phyloP scores from a whole-genome alignment of 2,329 filamentous ascomycete genomes.

The Xylariales sp. region DNA sequence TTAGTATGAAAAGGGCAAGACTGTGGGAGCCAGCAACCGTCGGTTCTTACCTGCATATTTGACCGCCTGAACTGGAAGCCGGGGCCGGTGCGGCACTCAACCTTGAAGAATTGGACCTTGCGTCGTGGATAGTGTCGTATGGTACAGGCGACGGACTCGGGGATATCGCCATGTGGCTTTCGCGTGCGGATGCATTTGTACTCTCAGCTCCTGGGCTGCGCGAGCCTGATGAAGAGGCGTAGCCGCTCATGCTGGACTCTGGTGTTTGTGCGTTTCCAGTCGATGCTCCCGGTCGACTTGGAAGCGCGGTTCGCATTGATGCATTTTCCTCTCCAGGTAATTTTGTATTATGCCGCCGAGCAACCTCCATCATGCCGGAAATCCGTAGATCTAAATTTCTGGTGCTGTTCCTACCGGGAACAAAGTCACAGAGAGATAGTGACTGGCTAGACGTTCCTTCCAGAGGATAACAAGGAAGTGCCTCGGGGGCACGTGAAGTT shows the following conservation, averaged over 20 bases:
- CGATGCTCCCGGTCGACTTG: constrained; percentile 5
- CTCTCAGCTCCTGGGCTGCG: constrained; percentile 10
- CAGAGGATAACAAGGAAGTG: no score
- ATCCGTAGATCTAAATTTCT: no score
- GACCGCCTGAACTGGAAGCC: constrained; percentile 21
- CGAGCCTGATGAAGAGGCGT: constrained; percentile 9
- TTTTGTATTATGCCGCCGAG: constrained; percentile 2
- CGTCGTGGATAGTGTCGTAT: constrained; percentile 6
- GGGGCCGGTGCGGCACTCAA: constrained; percentile 8
- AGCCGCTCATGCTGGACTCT: constrained; percentile 5
- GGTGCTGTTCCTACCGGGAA: no score
- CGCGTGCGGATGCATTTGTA: constrained; percentile 6
- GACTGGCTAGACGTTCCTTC: no score
- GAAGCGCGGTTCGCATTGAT: constrained; percentile 9
- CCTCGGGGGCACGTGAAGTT: no score
- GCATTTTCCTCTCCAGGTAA: constrained; percentile 1
- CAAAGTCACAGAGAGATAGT: no score
- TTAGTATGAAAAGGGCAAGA: no score
- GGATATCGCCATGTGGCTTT: constrained; percentile 7
- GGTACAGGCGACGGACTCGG: constrained; percentile 8
- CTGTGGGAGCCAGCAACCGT: background rate
- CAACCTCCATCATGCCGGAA: constrained; percentile 5
- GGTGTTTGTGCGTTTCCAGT: constrained; percentile 3
- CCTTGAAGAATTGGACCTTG: background rate
- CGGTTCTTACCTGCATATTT: constrained; percentile 27